Evolutionary conservation across 2,329 filamentous ascomycete species (phyloP).

Genomic region (Falciphora oryzae): DNA sequence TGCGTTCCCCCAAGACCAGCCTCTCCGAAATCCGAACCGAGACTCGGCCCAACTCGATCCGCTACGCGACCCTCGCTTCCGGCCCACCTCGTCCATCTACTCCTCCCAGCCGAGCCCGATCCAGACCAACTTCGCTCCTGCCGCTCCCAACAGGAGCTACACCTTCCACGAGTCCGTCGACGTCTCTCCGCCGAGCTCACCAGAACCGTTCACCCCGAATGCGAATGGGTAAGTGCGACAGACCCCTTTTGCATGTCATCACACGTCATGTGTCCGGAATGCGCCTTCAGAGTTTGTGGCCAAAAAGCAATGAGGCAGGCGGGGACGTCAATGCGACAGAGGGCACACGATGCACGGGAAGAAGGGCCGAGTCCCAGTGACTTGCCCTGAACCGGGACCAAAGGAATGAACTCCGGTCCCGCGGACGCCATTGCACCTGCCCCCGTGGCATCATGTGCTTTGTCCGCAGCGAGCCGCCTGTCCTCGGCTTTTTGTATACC

Average conservation of each 20-base stretch:
- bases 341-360: not conserved
- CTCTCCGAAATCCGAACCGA: constrained; percentile 31
- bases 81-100: constrained; percentile 56
- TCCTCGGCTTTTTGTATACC: not conserved
- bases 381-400: not conserved
- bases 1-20: constrained; percentile 24
- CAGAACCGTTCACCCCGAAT: constrained; percentile 35
- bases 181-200: constrained; percentile 54
- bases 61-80: constrained; percentile 27
- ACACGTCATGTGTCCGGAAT: not conserved
- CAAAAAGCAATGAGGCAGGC: not conserved
- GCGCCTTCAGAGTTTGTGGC: not conserved
- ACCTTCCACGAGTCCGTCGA: constrained; percentile 23
- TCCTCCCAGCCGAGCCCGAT: constrained; percentile 45
- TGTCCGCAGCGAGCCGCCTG: not conserved
- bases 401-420: not conserved
- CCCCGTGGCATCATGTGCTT: not conserved
- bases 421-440: not conserved
- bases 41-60: constrained; percentile 16
- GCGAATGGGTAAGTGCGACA: constrained; percentile 35
- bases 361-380: not conserved
- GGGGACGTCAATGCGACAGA: not conserved
- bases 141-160: constrained; percentile 16
- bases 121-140: constrained; percentile 26
- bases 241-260: not conserved